Percentiles rank a stretch among this genome's conserved stretches.
phyloP scores from a whole-genome alignment of 495 filamentous ascomycete genomes.

The Jackrogersella multiformis region DNA sequence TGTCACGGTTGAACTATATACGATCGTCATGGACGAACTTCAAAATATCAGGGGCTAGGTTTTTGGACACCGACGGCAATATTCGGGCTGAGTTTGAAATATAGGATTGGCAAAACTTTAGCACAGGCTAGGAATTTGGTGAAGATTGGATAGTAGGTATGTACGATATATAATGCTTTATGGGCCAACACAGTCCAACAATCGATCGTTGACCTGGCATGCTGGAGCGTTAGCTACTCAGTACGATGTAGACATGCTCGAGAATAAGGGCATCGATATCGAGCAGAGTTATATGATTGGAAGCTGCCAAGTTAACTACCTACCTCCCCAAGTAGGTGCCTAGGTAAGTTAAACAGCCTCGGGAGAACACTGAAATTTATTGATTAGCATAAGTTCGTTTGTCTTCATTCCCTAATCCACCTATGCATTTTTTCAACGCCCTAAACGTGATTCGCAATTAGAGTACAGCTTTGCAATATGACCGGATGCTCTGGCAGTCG shows the following conservation, averaged over 20 bases:
- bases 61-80: background rate
- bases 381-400: constrained; percentile 33
- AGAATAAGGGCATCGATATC: too few species aligned
- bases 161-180: background rate
- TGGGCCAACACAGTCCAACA: too few species aligned
- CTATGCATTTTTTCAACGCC: constrained; percentile 39
- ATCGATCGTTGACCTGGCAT: background rate
- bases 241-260: background rate
- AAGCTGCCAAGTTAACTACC: background rate
- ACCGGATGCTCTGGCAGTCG: background rate
- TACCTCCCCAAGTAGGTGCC: background rate
- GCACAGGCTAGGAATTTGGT: background rate
- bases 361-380: background rate
- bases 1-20: constrained; percentile 19
- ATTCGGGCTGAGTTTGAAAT: background rate
- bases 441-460: constrained; percentile 24
- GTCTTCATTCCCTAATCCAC: constrained; percentile 21
- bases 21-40: background rate
- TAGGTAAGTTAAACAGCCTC: background rate
- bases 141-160: background rate
- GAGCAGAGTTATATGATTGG: background rate
- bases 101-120: background rate
- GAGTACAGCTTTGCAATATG: constrained; percentile 25
- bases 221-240: background rate
- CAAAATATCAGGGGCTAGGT: background rate